Percentiles rank a stretch among this genome's conserved stretches.
phyloP scores from a whole-genome alignment of 2,329 filamentous ascomycete species.

The Colletotrichum viniferum region DNA sequence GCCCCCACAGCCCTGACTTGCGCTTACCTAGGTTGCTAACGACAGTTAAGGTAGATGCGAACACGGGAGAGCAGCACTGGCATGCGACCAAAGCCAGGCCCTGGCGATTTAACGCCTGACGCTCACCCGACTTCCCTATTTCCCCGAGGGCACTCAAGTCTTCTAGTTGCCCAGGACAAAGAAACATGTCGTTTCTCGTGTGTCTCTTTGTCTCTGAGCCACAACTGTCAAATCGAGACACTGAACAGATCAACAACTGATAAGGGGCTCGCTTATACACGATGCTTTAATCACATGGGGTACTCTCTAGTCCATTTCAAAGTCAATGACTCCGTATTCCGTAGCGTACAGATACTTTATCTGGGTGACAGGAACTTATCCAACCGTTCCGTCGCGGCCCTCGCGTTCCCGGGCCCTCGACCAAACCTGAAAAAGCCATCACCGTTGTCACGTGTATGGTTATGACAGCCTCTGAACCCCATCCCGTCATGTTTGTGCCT shows the following conservation, averaged over 20 bases:
- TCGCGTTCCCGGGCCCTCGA: conserved; percentile 3
- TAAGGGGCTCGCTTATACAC: neutral
- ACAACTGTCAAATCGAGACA: neutral
- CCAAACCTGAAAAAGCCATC: conserved; percentile 17
- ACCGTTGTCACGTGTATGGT: conserved; percentile 18
- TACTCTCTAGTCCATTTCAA: conserved; percentile 18
- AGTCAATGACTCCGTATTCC: conserved; percentile 12
- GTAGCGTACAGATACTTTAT: conserved; percentile 18
- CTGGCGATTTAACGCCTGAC: neutral
- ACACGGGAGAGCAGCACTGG: neutral
- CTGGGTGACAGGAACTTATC: conserved; percentile 20
- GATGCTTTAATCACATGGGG: neutral
- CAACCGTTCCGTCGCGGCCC: neutral
- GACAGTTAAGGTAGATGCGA: neutral
- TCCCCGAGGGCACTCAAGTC: neutral
- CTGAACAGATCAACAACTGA: neutral
- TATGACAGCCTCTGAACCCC: neutral
- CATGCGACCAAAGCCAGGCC: neutral
- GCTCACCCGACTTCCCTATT: neutral
- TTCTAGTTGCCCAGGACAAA: conserved; percentile 10
- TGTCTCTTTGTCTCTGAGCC: conserved; percentile 13
- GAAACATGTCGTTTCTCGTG: neutral
- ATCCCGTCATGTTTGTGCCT: conserved; percentile 9
- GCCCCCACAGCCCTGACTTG: neutral
- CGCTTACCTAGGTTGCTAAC: neutral